Conservation (phyloP, 139 green algal genomes). For the Prasinococcaceae sp. region DNA sequence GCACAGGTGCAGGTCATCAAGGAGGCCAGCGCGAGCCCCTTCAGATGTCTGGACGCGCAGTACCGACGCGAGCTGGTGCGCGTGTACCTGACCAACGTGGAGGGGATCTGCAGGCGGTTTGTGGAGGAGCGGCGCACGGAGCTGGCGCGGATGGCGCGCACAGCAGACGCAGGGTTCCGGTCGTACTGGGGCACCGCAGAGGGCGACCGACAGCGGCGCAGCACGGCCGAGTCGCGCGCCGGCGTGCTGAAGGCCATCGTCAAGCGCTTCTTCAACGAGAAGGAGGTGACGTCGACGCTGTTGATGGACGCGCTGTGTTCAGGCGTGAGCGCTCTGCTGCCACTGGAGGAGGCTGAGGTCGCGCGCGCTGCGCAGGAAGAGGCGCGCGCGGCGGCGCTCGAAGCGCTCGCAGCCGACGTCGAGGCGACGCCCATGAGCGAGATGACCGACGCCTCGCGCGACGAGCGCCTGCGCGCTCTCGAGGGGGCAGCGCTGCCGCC, state of each 20-base stretch:
- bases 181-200: constrained; percentile 10
- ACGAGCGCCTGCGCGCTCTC: too few relatives aligned
- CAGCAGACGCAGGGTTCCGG: too few relatives aligned
- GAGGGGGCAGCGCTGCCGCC: too few relatives aligned
- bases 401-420: too few relatives aligned
- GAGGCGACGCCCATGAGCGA: too few relatives aligned
- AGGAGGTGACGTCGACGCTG: constrained; percentile 93
- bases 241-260: constrained; percentile 75
- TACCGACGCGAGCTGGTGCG: constrained; percentile 92
- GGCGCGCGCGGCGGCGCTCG: too few relatives aligned
- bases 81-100: constrained; percentile 95
- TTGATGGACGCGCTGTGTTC: constrained; percentile 96
- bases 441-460: too few relatives aligned
- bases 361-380: too few relatives aligned
- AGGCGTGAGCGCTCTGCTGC: too few relatives aligned
- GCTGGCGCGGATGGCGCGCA: constrained; percentile 48
- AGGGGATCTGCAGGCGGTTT: constrained; percentile 82
- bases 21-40: constrained; percentile 45
- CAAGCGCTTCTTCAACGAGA: constrained; percentile 97
- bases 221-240: constrained; percentile 42
- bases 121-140: constrained; percentile 69
- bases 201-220: constrained; percentile 22
- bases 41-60: constrained; percentile 83
- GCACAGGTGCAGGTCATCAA: constrained; percentile 85
- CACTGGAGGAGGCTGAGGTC: too few relatives aligned